phyloP scores from a whole-genome alignment of 495 filamentous ascomycete species.

The Podospora pseudocomata region DNA sequence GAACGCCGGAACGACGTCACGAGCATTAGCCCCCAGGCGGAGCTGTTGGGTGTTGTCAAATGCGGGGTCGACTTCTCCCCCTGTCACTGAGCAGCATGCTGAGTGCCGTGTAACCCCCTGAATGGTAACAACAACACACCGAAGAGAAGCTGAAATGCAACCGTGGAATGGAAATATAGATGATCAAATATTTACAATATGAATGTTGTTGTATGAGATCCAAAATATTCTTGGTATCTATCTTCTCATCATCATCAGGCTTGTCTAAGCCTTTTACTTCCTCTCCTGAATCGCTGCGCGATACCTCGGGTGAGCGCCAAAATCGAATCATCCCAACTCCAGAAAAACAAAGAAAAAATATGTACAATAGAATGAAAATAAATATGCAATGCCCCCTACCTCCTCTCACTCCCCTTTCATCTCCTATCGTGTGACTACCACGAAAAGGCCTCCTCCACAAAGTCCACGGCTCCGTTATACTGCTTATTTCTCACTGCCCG shows the following conservation, averaged over 20 bases:
- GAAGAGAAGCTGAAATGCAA: no score
- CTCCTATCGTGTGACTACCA: slow-evolving; percentile 53
- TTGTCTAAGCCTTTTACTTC: neutral
- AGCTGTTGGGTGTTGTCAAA: neutral
- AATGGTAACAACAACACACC: neutral
- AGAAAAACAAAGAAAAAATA: slow-evolving; percentile 13
- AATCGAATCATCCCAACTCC: neutral
- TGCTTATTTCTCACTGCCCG: slow-evolving; percentile 64
- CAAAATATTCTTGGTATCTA: neutral
- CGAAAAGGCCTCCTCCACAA: slow-evolving; percentile 92
- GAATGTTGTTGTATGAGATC: neutral
- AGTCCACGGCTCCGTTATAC: slow-evolving; percentile 69
- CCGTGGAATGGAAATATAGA: no score
- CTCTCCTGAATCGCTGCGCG: neutral
- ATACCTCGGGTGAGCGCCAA: neutral
- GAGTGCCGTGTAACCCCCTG: neutral
- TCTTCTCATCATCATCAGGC: neutral
- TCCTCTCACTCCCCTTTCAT: neutral
- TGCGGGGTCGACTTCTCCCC: neutral
- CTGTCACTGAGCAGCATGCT: neutral
- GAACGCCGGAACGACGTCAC: neutral
- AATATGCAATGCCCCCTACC: neutral
- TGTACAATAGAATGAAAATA: slow-evolving; percentile 8
- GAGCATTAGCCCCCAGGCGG: neutral
- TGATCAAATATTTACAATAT: neutral